Evolutionary conservation across 306 rosid species (phyloP).

Genomic region (Biancaea sappan): DNA sequence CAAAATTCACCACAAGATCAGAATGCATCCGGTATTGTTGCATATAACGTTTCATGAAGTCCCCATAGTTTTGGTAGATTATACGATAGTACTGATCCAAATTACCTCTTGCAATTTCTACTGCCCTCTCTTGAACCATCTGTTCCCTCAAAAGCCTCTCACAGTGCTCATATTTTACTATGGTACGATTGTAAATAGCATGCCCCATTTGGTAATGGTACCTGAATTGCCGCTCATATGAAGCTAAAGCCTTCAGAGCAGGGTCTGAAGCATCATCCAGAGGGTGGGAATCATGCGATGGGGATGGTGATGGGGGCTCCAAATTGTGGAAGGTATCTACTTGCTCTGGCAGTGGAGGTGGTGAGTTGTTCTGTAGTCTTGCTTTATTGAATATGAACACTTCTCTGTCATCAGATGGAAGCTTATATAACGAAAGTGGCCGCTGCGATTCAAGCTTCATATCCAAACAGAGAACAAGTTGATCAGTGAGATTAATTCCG

Average conservation of each 20-base stretch:
- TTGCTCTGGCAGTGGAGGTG: constrained; percentile 65
- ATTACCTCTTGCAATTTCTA: constrained; percentile 87
- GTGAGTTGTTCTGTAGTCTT: constrained; percentile 66
- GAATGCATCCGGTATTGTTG: constrained; percentile 76
- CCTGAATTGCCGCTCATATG: constrained; percentile 90
- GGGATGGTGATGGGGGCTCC: constrained; percentile 64
- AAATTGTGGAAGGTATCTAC: constrained; percentile 49
- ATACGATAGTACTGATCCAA: constrained; percentile 78
- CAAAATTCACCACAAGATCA: constrained; percentile 81
- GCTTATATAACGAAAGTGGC: constrained; percentile 74
- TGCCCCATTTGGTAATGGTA: constrained; percentile 74
- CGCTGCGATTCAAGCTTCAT: constrained; percentile 76
- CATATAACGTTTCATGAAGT: constrained; percentile 80
- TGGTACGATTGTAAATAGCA: constrained; percentile 56
- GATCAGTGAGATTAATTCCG: constrained; percentile 60
- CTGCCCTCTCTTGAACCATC: constrained; percentile 90
- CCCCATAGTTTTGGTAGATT: constrained; percentile 76
- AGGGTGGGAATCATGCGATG: constrained; percentile 74
- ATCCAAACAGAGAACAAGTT: constrained; percentile 85
- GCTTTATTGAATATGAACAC: constrained; percentile 81
- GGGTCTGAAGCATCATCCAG: constrained; percentile 93
- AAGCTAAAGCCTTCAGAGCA: constrained; percentile 92
- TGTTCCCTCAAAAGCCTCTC: constrained; percentile 83
- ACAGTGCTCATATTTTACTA: constrained; percentile 63
- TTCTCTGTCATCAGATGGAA: constrained; percentile 78